Evolutionary conservation across 75 land plant genomes (phyloP).

Genomic region (Picea glauca): DNA sequence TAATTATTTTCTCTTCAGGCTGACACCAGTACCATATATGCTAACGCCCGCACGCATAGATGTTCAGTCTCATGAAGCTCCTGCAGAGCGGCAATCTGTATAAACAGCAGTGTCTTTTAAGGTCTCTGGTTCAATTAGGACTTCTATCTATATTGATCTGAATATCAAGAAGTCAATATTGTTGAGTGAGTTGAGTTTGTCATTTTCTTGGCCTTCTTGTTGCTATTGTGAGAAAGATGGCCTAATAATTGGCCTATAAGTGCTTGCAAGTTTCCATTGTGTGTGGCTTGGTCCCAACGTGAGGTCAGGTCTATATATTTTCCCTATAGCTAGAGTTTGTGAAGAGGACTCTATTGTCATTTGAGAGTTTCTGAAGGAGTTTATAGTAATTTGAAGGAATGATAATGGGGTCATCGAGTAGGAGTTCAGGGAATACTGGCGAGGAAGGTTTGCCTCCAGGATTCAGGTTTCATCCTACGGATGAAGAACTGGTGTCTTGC

Average conservation of each 20-base stretch:
- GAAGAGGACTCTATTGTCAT: too few relatives aligned
- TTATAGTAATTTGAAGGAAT: not conserved
- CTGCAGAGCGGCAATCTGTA: not conserved
- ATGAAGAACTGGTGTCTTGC: conserved; percentile 74
- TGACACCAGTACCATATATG: conserved; percentile 1
- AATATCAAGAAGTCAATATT: not conserved
- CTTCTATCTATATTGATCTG: not conserved
- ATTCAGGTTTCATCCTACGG: conserved; percentile 66
- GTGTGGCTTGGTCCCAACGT: not conserved
- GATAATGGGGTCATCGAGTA: conserved; percentile 18
- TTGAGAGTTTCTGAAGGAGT: too few relatives aligned
- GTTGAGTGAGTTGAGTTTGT: not conserved
- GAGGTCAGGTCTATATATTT: not conserved
- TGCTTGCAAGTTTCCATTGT: not conserved
- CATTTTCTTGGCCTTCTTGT: not conserved
- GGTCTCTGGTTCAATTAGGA: not conserved
- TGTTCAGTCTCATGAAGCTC: not conserved
- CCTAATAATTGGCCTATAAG: not conserved
- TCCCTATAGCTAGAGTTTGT: not conserved
- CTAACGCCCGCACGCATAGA: conserved; percentile 9
- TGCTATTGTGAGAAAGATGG: not conserved
- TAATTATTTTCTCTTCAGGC: not conserved
- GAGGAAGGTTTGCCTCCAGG: conserved; percentile 61
- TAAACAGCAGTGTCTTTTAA: not conserved
- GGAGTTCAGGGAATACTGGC: conserved; percentile 25